Conservation (phyloP, 1,139 yeast genomes). For the Kodamaea alishanica region DNA sequence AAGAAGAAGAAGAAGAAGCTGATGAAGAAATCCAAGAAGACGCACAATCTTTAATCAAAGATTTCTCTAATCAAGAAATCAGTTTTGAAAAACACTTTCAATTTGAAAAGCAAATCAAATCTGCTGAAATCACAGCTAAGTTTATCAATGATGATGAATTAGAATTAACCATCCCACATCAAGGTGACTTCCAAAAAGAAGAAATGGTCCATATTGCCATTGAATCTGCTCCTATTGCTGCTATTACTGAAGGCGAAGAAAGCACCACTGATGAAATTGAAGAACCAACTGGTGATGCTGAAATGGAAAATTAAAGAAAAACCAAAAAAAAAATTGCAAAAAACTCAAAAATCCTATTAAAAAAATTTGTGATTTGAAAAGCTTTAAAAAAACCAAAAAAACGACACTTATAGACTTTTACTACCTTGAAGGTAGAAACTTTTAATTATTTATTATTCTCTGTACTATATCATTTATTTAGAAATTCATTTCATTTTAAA, state of each 20-base stretch:
- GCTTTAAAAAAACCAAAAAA: too few species aligned
- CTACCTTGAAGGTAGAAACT: background rate
- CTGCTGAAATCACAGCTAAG: slow-evolving; percentile 38
- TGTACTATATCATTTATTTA: background rate
- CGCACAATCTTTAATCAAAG: slow-evolving; percentile 36
- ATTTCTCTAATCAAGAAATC: slow-evolving; percentile 40
- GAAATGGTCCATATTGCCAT: slow-evolving; percentile 27
- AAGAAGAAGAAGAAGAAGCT: slow-evolving; percentile 17
- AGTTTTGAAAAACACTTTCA: slow-evolving; percentile 45
- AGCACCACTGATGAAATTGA: slow-evolving; percentile 18
- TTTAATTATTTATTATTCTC: background rate
- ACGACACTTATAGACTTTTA: slow-evolving; percentile 1
- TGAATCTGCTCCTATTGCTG: slow-evolving; percentile 14
- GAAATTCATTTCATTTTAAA: too few species aligned
- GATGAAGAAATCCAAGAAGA: slow-evolving; percentile 44
- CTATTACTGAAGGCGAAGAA: slow-evolving; percentile 15
- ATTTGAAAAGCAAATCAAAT: slow-evolving; percentile 41
- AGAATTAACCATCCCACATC: slow-evolving; percentile 43
- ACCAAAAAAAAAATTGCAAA: background rate
- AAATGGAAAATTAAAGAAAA: slow-evolving; percentile 5
- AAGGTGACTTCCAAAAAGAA: slow-evolving; percentile 21
- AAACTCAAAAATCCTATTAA: background rate
- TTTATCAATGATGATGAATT: slow-evolving; percentile 40
- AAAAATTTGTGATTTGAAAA: background rate
- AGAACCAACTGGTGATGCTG: slow-evolving; percentile 8